Evolutionary conservation across 2,329 filamentous ascomycete genomes (phyloP), one percentile per base, ranked within the genome.

Genomic region (Colletotrichum sp.): DNA sequence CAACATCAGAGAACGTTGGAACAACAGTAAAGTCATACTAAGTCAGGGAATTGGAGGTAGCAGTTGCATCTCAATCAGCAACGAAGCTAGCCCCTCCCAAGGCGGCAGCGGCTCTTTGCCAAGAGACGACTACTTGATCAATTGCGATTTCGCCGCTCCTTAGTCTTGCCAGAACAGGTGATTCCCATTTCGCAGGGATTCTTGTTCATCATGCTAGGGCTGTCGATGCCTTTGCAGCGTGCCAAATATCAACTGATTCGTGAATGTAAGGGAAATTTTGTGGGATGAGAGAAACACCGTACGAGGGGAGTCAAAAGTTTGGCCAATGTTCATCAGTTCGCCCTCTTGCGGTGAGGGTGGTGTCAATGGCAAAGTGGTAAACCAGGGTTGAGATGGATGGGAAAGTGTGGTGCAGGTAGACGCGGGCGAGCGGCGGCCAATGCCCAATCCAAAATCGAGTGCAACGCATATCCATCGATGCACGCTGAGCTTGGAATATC

Each of bases 21-120:
- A 21, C 43, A 21, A 13, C 43, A 21, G n/a, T n/a, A 51, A 51
- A 51, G 43, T 13, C n/a, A 24, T 13, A 51, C 43, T 5, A 12
- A 51, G 43, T 51, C 43, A 51, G n/a, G 13, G 21, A 24, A 51
- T 11, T 51, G 43, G 7, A 13, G 43, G 43, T 21, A 24, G 43
- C 13, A 21, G n/a, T n/a, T 24, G 16, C 54, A 61, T 29, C 58
- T 16, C 57, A 61, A 51, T 51, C n/a, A 24, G 27, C 38, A 47
- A 29, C 36, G 15, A 72, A 62, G 21, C 24, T 34, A 65, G 33
- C 47, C 15, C 29, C 24, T 54, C 43, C 67, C 57, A 58, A 66
- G 66, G 43, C 61, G 54, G 70, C 61, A 54, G 36, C 57, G 47
- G 72, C 69, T 72, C 38, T 24, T n/a, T 21, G 72, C 68, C 72